Base-by-base conservation (phyloP, 768 basidiomycete genomes). In the Amanita brunnescens region DNA sequence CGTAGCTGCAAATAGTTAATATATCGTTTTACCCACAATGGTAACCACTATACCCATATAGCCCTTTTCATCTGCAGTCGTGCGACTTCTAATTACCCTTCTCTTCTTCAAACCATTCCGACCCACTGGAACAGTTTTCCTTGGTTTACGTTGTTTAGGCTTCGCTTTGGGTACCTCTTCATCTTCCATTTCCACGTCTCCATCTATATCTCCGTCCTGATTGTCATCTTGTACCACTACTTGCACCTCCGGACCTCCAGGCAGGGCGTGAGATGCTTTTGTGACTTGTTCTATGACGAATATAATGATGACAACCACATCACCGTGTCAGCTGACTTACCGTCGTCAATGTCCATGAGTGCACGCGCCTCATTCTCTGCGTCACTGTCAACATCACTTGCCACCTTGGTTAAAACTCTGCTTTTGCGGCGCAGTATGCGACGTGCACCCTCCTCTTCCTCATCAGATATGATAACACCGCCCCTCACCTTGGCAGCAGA, bases 271-370 rank as follows among this genome's bases (percentile, higher is more conserved):
- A 10, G 41, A 16, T 38, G 41, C 50, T 23, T 13, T 41, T 24
- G 41, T 47, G 37, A 46, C 38, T 38, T 46, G 52, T 47, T 53
- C 52, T 53, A 12, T 47, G 24, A 12, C 38, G 23, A 14, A 29
- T 29, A 9, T 52, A 6, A 21, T 39, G 18, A 21, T 32, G 16
- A 30, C 12, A 10, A n/a, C 14, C 37, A 41, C n/a, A 16, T n/a
- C 6, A 24, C 16, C 5, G 7, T 12, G 20, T 42, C 12, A 35
- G 2, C 13, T 12, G 39, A 21, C 69, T 13, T 54, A 84, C 87
- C 79, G 58, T 88, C 87, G 51, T 87, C 85, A 49, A 87, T 74
- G 46, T 89, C 86, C 85, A 87, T 87, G 71, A 87, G 75, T 8
- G 77, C 83, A 38, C 69, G 70, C 9, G 70, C 67, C 8, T 76